phyloP scores from a whole-genome alignment of 2,329 filamentous ascomycete genomes.

The Orbilia ellipsospora region DNA sequence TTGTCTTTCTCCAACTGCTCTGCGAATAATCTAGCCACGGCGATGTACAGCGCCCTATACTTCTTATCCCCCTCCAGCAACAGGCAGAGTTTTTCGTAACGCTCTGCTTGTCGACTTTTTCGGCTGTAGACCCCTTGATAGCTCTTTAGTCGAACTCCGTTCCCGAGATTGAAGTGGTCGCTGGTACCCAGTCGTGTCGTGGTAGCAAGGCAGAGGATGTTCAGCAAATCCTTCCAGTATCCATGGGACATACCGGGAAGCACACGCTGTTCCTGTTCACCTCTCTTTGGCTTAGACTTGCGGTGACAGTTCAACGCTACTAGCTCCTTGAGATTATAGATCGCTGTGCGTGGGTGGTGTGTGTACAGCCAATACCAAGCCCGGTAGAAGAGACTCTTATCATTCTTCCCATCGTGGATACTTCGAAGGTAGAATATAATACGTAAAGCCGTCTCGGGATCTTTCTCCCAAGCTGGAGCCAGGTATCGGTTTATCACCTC shows the following conservation, averaged over 20 bases:
- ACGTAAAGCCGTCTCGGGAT: slow-evolving; percentile 68
- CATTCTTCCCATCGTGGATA: slow-evolving; percentile 71
- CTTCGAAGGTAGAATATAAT: slow-evolving; percentile 72
- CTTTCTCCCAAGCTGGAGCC: slow-evolving; percentile 66
- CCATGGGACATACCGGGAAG: slow-evolving; percentile 67
- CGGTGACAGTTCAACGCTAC: slow-evolving; percentile 70
- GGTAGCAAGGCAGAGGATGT: slow-evolving; percentile 68
- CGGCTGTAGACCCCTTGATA: slow-evolving; percentile 10
- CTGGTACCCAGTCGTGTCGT: slow-evolving; percentile 65
- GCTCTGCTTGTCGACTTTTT: slow-evolving; percentile 61
- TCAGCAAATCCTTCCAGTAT: slow-evolving; percentile 73
- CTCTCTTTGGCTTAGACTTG: slow-evolving; percentile 61
- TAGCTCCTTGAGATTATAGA: slow-evolving; percentile 69
- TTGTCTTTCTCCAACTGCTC: slow-evolving; percentile 65
- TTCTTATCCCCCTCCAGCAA: slow-evolving; percentile 64
- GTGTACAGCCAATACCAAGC: slow-evolving; percentile 70
- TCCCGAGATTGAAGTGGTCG: slow-evolving; percentile 63
- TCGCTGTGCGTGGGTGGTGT: slow-evolving; percentile 68
- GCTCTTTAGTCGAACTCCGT: slow-evolving; percentile 62
- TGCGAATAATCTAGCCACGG: slow-evolving; percentile 69
- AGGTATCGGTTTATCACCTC: slow-evolving; percentile 64
- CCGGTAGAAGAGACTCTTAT: slow-evolving; percentile 66
- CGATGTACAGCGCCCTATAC: slow-evolving; percentile 68
- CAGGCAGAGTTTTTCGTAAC: slow-evolving; percentile 64
- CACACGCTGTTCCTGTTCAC: slow-evolving; percentile 59